Percentiles rank a stretch among this genome's conserved stretches.
phyloP scores from a whole-genome alignment of 495 filamentous ascomycete genomes.

The Podospora pseudoanserina region DNA sequence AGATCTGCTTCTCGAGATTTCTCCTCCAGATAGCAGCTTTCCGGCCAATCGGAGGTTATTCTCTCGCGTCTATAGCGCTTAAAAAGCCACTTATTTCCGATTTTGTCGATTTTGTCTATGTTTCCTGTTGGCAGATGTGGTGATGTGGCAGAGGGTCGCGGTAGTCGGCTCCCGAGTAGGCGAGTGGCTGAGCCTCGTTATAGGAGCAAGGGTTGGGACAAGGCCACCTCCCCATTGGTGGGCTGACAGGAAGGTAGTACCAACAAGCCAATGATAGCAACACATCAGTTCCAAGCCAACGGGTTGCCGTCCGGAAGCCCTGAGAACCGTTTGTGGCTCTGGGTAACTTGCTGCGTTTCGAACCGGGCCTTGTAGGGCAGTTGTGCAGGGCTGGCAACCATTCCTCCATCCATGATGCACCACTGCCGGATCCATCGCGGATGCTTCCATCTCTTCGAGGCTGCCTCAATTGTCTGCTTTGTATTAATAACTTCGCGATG shows the following conservation, averaged over 20 bases:
- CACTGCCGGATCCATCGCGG: not conserved
- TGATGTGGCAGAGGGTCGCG: conserved; percentile 1
- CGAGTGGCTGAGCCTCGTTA: not conserved
- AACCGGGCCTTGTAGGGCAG: conserved; percentile 2
- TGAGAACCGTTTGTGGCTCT: conserved; percentile 1
- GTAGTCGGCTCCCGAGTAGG: not conserved
- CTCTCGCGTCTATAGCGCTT: not conserved
- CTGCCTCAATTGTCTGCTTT: conserved; percentile 6
- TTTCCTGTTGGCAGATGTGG: not conserved
- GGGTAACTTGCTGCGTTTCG: conserved; percentile 3
- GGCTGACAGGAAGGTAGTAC: not conserved
- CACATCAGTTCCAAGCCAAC: not conserved
- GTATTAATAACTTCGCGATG: conserved; percentile 8
- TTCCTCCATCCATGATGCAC: conserved; percentile 4
- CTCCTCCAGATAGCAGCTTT: not conserved
- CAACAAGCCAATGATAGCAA: conserved; percentile 7
- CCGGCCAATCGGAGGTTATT: not conserved
- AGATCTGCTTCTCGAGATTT: not conserved
- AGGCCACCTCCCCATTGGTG: not conserved
- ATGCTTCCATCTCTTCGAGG: conserved; percentile 1
- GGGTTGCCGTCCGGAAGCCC: conserved; percentile 12
- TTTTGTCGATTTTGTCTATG: not conserved
- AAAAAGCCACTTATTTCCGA: not conserved
- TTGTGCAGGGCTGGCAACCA: not conserved
- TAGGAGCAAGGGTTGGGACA: not conserved